Percentiles rank a stretch among this genome's conserved stretches.
These are phyloP conservation scores for Ogataea methanolica DNA, from an alignment of 805 yeast species.

Conservation along the genomic window DNA sequence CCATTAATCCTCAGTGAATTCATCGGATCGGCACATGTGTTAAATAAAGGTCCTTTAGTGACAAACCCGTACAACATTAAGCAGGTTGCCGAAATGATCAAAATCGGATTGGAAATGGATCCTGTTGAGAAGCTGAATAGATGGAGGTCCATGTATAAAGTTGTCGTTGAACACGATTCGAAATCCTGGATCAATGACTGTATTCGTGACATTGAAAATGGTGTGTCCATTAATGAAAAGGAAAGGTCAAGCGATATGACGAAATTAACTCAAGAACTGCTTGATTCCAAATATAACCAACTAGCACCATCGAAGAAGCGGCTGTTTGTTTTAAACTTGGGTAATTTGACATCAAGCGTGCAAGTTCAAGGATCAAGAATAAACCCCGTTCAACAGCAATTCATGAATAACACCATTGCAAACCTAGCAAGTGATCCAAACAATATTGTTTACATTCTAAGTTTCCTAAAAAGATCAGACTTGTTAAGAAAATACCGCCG, in stretches of 20 bases:
- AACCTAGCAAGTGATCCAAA: slow-evolving; percentile 54
- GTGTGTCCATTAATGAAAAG: slow-evolving; percentile 39
- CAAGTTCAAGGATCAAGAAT: slow-evolving; percentile 33
- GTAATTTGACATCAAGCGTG: slow-evolving; percentile 34
- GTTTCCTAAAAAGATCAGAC: slow-evolving; percentile 58
- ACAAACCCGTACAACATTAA: slow-evolving; percentile 90
- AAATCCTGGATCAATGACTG: slow-evolving; percentile 67
- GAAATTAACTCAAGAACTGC: slow-evolving; percentile 29
- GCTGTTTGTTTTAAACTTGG: slow-evolving; percentile 50
- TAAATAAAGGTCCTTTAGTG: slow-evolving; percentile 64
- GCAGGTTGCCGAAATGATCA: slow-evolving; percentile 59
- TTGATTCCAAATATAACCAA: slow-evolving; percentile 30
- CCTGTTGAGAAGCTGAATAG: slow-evolving; percentile 50
- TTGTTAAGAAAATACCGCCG: slow-evolving; percentile 66
- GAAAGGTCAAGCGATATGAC: slow-evolving; percentile 18
- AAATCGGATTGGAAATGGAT: slow-evolving; percentile 61
- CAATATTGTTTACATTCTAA: slow-evolving; percentile 69
- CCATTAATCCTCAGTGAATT: slow-evolving; percentile 88
- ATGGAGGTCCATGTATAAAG: slow-evolving; percentile 59
- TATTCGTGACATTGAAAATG: slow-evolving; percentile 44
- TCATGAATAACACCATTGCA: slow-evolving; percentile 50
- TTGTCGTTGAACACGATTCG: slow-evolving; percentile 65
- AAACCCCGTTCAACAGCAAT: slow-evolving; percentile 55
- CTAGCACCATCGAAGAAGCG: slow-evolving; percentile 28
- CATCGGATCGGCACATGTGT: slow-evolving; percentile 85